Base-by-base conservation (phyloP, 805 yeast species). In the Wilhelminamyces savonicus region DNA sequence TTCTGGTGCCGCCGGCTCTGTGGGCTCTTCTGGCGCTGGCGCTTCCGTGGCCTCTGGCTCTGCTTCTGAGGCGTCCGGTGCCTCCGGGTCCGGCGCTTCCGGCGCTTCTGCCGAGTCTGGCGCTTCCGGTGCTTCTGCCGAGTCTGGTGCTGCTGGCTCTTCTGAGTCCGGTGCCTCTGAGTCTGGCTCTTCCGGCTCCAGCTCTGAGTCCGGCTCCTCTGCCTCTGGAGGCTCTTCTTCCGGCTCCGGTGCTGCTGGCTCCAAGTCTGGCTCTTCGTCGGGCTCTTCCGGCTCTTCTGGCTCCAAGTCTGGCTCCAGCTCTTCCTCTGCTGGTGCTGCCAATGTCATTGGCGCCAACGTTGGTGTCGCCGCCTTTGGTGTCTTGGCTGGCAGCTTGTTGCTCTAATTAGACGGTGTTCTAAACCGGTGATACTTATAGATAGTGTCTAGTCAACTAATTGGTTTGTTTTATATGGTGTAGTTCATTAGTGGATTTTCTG, bases 321-420 rank as follows among this genome's bases (percentile, higher is more conserved):
- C 31, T 9, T 16, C 23, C 18, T n/a, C 24, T 12, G 13, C 4
- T 7, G 21, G 23, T 24, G 44, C 50, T 19, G 28, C 21, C 10
- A 19, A 13, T 14, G 22, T 15, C 21, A n/a, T 24, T 8, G 39
- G 35, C 16, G 36, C 25, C 14, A 24, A 18, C 24, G 31, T 26
- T 27, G 56, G 48, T 26, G 44, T 44, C 22, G 47, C 48, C 31
- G 43, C 48, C 25, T 37, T 48, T 24, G 54, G 48, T 35, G 54
- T 47, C 24, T 32, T 45, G 20, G 54, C 52, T 26, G 58, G 54
- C 31, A 27, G 41, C 27, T 37, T 50, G 29, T 50, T 52, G 38
- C 39, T 52, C 33, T 52, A 49, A 39, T n/a, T n/a, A n/a, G n/a
- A n/a, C n/a, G n/a, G n/a, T n/a, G n/a, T n/a, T n/a, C n/a, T n/a